Evolutionary conservation across 495 filamentous ascomycete species (phyloP).

Genomic region (Parathielavia hyrcaniae): DNA sequence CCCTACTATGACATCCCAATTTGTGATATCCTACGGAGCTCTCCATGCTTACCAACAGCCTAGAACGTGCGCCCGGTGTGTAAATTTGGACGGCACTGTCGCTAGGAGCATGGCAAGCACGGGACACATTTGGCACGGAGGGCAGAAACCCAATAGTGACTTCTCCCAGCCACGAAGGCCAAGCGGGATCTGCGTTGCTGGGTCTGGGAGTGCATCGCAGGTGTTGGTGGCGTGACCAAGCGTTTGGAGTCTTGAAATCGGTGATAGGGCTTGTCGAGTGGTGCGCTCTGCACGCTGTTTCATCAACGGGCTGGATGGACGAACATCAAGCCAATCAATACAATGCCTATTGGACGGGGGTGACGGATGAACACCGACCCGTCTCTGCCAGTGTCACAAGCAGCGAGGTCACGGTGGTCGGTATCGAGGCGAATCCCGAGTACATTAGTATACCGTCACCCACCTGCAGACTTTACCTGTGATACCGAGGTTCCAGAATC

Average conservation of each 20-base stretch:
- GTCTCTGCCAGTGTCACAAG: neutral
- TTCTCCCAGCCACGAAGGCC: no score
- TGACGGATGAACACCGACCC: neutral
- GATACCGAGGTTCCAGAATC: neutral
- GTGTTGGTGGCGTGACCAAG: neutral
- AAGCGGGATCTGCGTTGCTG: neutral
- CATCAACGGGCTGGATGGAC: conserved; percentile 4
- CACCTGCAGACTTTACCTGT: neutral
- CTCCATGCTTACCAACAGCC: no score
- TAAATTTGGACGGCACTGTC: no score
- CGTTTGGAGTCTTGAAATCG: neutral
- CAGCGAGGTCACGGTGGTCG: neutral
- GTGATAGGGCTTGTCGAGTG: conserved; percentile 4
- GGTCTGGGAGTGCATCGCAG: neutral
- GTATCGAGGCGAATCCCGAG: conserved; percentile 1
- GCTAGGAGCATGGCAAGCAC: no score
- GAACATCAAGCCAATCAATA: neutral
- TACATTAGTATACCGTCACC: neutral
- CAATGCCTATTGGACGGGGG: no score
- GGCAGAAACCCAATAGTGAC: no score
- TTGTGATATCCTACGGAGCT: no score
- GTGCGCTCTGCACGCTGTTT: conserved; percentile 2
- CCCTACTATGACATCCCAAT: no score
- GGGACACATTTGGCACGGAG: no score
- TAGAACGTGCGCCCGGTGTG: no score